Conservation (phyloP, 164 flowering plant species). For the Santalum album region DNA sequence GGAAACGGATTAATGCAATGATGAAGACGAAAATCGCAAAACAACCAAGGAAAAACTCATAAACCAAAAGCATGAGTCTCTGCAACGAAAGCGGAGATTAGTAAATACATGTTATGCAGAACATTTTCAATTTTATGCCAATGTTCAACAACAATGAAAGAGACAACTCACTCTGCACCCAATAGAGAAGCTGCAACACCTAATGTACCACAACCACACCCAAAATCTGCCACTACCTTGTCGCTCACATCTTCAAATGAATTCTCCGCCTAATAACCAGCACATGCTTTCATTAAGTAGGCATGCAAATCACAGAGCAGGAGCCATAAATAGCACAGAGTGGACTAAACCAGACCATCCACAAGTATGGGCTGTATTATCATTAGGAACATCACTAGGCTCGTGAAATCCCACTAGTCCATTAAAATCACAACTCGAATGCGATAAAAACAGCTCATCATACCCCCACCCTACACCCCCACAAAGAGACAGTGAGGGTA, state of each 20-base stretch:
- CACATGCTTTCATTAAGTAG: neutral
- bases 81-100: no score
- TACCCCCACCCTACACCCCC: no score
- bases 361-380: no score
- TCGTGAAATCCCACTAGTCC: no score
- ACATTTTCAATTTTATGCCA: neutral
- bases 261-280: slow-evolving; percentile 62
- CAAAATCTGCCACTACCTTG: slow-evolving; percentile 92
- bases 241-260: slow-evolving; percentile 73
- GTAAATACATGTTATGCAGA: no score
- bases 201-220: slow-evolving; percentile 97
- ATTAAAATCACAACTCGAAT: no score
- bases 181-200: slow-evolving; percentile 80
- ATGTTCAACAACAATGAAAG: neutral
- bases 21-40: neutral
- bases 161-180: slow-evolving; percentile 70
- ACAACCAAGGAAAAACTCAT: neutral
- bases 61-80: neutral
- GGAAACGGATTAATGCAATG: no score
- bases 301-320: neutral
- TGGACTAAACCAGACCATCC: no score
- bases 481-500: no score
- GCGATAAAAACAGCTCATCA: no score
- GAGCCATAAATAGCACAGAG: no score
- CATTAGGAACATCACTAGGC: no score